Base-by-base conservation (phyloP, 106 monocot genomes). In the Cymbidium sinense region DNA sequence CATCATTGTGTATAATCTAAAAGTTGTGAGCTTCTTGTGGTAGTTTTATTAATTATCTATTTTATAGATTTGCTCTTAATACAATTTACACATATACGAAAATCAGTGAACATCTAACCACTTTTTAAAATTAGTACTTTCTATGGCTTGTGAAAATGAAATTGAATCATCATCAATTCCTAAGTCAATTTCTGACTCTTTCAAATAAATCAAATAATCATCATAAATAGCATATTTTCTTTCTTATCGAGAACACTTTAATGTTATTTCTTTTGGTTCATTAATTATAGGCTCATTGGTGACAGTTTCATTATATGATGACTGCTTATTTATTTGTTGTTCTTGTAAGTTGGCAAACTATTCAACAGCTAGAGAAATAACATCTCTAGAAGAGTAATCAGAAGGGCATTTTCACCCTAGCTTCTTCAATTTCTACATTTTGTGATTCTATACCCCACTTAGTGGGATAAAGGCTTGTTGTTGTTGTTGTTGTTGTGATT, bases 181-280 rank as follows among this genome's bases (percentile, higher is more conserved):
- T 7, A 69, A 67, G 67, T 85, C 81, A 73, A 41, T 6, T 27
- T 77, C 47, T 9, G 28, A 55, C 34, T 81, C 84, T 25, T 74
- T 43, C 9, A 78, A 13, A 69, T 81, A 85, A n/a, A 81, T 25
- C 13, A 77, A 30, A 75, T 78, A 85, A 27, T 81, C 81, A 74
- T 81, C 29, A 10, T 50, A 50, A 71, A 81, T 85, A 62, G 62
- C 52, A 25, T 17, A 47, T 43, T 23, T 74, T 9, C 62, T 27
- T 35, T 50, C 15, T 51, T 65, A 50, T 75, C 23, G 0, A 50
- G 81, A 85, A 30, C 78, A 47, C 69, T 64, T 50, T 75, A 78
- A 27, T 30, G 13, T 2, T 70, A 79, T 34, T 79, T 43, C 44
- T 47, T 64, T 20, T 81, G 28, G 75, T 81, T 75, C 65, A 64